Evolutionary conservation across 371 early-diverging fungal species (phyloP), one percentile per base, ranked within the genome.

Genomic region (Rhizopus microsporus): DNA sequence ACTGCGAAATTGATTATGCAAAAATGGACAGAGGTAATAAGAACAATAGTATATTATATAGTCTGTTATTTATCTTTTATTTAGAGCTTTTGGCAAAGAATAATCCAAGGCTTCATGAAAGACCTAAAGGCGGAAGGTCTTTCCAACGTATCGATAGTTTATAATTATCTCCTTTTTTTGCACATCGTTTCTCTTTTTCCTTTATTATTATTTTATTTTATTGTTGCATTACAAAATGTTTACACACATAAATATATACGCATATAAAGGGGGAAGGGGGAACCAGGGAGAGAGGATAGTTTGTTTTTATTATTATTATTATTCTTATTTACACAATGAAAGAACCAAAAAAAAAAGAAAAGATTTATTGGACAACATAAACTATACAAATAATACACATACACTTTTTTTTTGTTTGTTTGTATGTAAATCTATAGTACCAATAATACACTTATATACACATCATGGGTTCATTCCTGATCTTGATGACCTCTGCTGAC

Each of bases 1-100:
- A 88, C 54, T 92, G 92, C 64, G 83, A 85, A 50, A 82, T 91
- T 60, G 92, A 92, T 73, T 84, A 82, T 75, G 86, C 81, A 58
- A 78, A 85, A 54, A 68, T 79, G 62, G 88, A 81, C 64, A 78
- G 76, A 76, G 75, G 80, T 75, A 67, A 55, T 35, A 9, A 33
- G 7, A 46, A 38, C 47, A n/a, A 55, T 46, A 40, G 13, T 31
- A 30, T 3, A 37, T 35, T 45, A 9, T 17, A 15, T 34, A 5
- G 2, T 32, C 10, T 55, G 32, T 43, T 44, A 45, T 35, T 56
- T 9, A 31, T 51, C 12, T 42, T 23, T 35, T 53, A 17, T 33
- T 35, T 64, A 82, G 87, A 86, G 48, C 64, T 83, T 29, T 71
- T 92, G 51, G 81, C 88, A 48, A 90, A 89, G 69, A 88, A 85